Evolutionary conservation across 306 rosid species (phyloP), one percentile per base, ranked within the genome.

Genomic region (Trifolium subterraneum): DNA sequence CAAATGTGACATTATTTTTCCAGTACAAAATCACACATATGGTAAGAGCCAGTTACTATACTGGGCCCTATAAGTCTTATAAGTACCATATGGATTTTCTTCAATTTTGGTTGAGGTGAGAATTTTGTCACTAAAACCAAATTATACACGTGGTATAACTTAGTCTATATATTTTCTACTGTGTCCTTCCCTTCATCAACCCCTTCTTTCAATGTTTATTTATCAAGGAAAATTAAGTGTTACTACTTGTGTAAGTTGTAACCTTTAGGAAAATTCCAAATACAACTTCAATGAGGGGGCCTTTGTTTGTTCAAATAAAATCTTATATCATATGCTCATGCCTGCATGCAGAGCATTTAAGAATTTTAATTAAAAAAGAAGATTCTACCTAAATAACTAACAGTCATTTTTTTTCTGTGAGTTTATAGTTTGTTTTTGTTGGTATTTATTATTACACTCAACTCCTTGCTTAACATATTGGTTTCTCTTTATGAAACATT

Each of bases 61-160:
- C 39, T 54, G 85, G 87, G 85, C 52, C 82, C 80, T 73, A 47
- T 20, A 29, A 76, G 64, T 42, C 38, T 63, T 69, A 70, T 33
- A 77, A 70, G 87, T 80, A 84, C 87, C 65, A n/a, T 48, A 69
- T 80, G 87, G 85, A 77, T 77, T 84, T 80, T 84, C 82, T 77
- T 73, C 83, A 76, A 69, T 45, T 64, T 77, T 73, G 80, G 78
- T 64, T 19, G 56, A 63, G 77, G 54, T 68, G 68, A 79, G 74
- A 44, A 15, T 83, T 79, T 80, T 79, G 74, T 76, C 82, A 68
- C 54, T 33, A 62, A 64, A 70, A 68, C 71, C 79, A 72, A 67
- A 42, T 75, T 64, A 54, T 71, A 71, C 76, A 38, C 72, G 69
- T 20, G 52, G 63, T 65, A 66, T 42, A 22, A 13, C 36, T 39